Base-by-base conservation (phyloP, 306 rosid species). In the Hippophae gyantsensis region DNA sequence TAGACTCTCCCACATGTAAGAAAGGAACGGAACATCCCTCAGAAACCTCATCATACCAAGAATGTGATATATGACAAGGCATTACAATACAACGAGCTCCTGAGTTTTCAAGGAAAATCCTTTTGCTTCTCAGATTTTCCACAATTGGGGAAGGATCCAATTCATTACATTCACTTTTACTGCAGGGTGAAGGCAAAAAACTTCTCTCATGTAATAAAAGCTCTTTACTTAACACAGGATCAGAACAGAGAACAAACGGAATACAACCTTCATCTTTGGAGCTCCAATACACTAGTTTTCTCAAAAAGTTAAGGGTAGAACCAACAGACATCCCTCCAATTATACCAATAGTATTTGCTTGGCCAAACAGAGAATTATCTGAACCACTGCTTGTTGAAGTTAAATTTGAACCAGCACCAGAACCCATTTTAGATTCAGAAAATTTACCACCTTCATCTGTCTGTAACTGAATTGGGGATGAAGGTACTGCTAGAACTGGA, bases 61-160 rank as follows among this genome's bases (percentile, higher is more conserved):
- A 78, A 82, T 89, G 97, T 58, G 85, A 86, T 6, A 86, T 56
- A 44, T 86, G 86, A 73, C 94, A 89, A 69, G 95, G 97, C 93
- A 78, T 84, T 49, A 89, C 93, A 25, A 89, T 76, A 72, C 89
- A 89, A 64, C 73, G 26, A 54, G 87, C 86, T 56, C 87, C 95
- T 3, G 87, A 78, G 40, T 80, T 80, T 81, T 84, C 97, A 11
- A 89, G 87, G 72, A 78, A 86, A 12, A 9, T 67, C 72, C 86
- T 70, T 56, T 86, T 84, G 42, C 72, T 76, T 69, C 60, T 65
- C 65, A 84, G 69, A 63, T 58, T 83, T 71, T 74, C 75, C 73
- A 78, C 82, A 51, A 86, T 70, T 32, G 56, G 48, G 43, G 78
- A 66, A 60, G 79, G 71, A 77, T 86, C 82, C 44, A 73, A 56